phyloP scores from a whole-genome alignment of 179 eudicot genomes.

The Drosera spatulata region DNA sequence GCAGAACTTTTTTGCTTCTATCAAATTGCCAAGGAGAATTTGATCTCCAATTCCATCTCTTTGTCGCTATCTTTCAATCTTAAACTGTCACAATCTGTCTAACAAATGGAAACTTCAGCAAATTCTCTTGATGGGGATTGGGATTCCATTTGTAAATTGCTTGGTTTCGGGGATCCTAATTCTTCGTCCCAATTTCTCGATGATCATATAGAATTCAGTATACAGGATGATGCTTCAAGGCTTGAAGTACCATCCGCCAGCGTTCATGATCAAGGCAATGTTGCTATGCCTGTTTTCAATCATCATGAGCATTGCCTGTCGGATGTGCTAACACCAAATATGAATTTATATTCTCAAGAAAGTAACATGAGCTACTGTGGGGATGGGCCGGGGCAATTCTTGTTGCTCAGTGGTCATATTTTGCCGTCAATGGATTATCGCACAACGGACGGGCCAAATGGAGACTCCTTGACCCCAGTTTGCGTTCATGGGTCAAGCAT shows the following conservation, averaged over 20 bases:
- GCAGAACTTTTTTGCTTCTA: background rate
- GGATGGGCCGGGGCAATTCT: conserved; percentile 9
- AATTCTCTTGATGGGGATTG: conserved; percentile 42
- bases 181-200: conserved; percentile 6
- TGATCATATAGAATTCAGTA: background rate
- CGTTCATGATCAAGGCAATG: conserved; percentile 3
- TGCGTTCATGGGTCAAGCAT: conserved; percentile 8
- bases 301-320: background rate
- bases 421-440: conserved; percentile 11
- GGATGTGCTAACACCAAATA: conserved; percentile 8
- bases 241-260: background rate
- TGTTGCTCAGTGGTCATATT: conserved; percentile 2
- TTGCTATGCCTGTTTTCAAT: conserved; percentile 7
- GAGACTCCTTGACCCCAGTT: conserved; percentile 9
- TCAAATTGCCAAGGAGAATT: background rate
- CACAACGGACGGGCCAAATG: conserved; percentile 8
- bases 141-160: conserved; percentile 42
- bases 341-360: conserved; percentile 21
- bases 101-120: conserved; percentile 22
- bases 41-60: background rate
- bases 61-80: background rate
- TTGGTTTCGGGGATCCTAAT: conserved; percentile 27
- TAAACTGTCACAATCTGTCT: background rate
- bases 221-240: conserved; percentile 1
- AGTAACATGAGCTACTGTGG: conserved; percentile 12